Percentiles rank a stretch among this genome's conserved stretches.
phyloP scores from a whole-genome alignment of 352 stramenopile genomes.

The Phytophthora fragariaefolia region DNA sequence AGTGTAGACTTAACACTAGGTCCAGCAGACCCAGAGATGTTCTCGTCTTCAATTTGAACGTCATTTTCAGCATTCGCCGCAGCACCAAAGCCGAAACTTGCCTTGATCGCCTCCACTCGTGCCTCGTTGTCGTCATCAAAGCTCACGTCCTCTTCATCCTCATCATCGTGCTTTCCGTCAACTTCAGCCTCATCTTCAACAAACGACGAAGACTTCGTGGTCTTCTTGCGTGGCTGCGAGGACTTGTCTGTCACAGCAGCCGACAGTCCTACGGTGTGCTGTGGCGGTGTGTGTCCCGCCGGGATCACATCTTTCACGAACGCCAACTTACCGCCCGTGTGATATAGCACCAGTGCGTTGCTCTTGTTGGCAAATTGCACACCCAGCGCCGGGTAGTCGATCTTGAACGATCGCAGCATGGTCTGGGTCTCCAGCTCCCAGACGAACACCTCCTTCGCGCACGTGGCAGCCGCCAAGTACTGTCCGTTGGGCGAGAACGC shows the following conservation, averaged over 20 bases:
- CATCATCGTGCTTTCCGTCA: slow-evolving; percentile 38
- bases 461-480: slow-evolving; percentile 71
- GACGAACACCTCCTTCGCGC: slow-evolving; percentile 78
- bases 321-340: slow-evolving; percentile 64
- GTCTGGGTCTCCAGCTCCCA: slow-evolving; percentile 63
- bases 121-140: slow-evolving; percentile 72
- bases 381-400: slow-evolving; percentile 62
- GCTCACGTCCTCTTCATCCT: slow-evolving; percentile 45
- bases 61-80: slow-evolving; percentile 35
- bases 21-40: slow-evolving; percentile 8
- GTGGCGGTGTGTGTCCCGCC: slow-evolving; percentile 57
- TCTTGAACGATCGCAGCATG: slow-evolving; percentile 60
- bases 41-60: slow-evolving; percentile 32
- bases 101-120: slow-evolving; percentile 83
- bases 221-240: slow-evolving; percentile 36
- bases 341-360: slow-evolving; percentile 65
- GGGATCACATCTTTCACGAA: slow-evolving; percentile 76
- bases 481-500: slow-evolving; percentile 83
- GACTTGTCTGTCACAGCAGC: background rate
- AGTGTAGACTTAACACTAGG: slow-evolving; percentile 9
- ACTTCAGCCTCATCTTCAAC: slow-evolving; percentile 60
- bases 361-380: slow-evolving; percentile 66
- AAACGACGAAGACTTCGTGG: slow-evolving; percentile 43
- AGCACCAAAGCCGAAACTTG: slow-evolving; percentile 79
- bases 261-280: slow-evolving; percentile 38